A percentile compares a stretch with the other conserved stretches of the same genome.
These are phyloP conservation scores for Phytophthora ramorum DNA, from an alignment of 352 stramenopile genomes.

Conservation along the genomic window DNA sequence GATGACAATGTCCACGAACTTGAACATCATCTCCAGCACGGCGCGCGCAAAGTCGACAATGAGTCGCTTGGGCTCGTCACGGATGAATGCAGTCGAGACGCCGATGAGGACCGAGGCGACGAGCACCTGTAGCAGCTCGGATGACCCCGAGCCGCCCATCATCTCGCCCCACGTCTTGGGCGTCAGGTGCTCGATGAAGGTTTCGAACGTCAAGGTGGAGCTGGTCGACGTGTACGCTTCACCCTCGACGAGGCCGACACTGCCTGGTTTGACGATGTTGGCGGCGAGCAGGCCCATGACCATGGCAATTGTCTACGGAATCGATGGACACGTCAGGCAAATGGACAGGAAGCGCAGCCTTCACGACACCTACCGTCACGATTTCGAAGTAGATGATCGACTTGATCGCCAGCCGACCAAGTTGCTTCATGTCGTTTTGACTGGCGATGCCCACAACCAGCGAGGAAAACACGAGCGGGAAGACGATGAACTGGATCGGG, in stretches of 20 bases:
- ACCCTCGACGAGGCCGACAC: constrained; percentile 29
- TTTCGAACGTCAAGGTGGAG: constrained; percentile 45
- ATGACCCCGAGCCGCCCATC: constrained; percentile 52
- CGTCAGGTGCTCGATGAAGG: constrained; percentile 53
- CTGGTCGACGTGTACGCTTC: constrained; percentile 30
- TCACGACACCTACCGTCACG: constrained; percentile 23
- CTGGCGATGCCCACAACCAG: constrained; percentile 53
- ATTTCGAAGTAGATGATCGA: constrained; percentile 67
- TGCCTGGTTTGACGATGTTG: constrained; percentile 56
- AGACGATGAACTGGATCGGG: constrained; percentile 56
- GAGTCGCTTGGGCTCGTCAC: constrained; percentile 35
- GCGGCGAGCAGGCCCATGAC: constrained; percentile 47
- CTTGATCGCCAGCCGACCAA: constrained; percentile 50
- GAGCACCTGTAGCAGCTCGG: constrained; percentile 54
- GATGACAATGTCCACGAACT: constrained; percentile 59
- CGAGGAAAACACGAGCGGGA: constrained; percentile 60
- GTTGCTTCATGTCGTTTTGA: constrained; percentile 48
- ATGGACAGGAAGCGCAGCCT: neutral
- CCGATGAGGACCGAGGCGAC: constrained; percentile 46
- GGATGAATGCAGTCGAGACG: constrained; percentile 34
- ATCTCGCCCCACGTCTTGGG: constrained; percentile 65
- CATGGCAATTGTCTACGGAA: constrained; percentile 36
- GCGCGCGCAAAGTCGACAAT: constrained; percentile 39
- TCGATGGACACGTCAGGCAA: neutral
- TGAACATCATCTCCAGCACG: constrained; percentile 61